Base-by-base conservation (phyloP, 306 rosid species). In the Canavalia ensiformis region DNA sequence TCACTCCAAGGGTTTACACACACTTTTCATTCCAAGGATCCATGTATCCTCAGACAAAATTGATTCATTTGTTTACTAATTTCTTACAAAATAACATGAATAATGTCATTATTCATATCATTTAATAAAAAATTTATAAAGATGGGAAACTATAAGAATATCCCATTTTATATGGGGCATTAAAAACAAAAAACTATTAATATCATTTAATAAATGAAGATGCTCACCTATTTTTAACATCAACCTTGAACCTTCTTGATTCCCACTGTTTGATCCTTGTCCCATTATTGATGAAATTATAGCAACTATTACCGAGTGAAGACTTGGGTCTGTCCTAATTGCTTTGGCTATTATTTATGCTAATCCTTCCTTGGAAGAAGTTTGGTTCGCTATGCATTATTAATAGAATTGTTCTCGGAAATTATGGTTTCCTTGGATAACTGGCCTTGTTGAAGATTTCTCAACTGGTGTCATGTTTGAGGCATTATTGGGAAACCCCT, bases 331-430 rank as follows among this genome's bases (percentile, higher is more conserved):
- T 0, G 86, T 77, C 0, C 84, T 88, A 45, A 90, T 90, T 78
- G 91, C 94, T 59, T 87, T 89, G 55, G 92, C 86, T 77, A 90
- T 55, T 70, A 87, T 74, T 60, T 90, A 91, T 6, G 88, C 89
- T 50, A 90, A 84, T 42, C 79, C 81, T 47, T 85, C 84, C 60
- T 57, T 82, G 11, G 89, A 75, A 37, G 82, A 65, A 42, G 80
- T 82, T 65, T 82, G 86, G 72, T 75, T 89, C 45, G 81, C 79
- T 51, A 54, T 41, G 52, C 55, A 77, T 37, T 81, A 75, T 78
- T 86, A 87, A 34, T 82, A 80, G 67, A 81, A 70, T 37, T 29
- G 66, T 60, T 88, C 81, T 41, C 77, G 91, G 74, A 64, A 67
- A 66, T n/a, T n/a, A n/a, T 86, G 77, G 41, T 81, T 77, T 58